Percentiles rank a stretch among this genome's conserved stretches.
phyloP scores from a whole-genome alignment of 768 basidiomycete genomes.

The Leccinum rimulosum region DNA sequence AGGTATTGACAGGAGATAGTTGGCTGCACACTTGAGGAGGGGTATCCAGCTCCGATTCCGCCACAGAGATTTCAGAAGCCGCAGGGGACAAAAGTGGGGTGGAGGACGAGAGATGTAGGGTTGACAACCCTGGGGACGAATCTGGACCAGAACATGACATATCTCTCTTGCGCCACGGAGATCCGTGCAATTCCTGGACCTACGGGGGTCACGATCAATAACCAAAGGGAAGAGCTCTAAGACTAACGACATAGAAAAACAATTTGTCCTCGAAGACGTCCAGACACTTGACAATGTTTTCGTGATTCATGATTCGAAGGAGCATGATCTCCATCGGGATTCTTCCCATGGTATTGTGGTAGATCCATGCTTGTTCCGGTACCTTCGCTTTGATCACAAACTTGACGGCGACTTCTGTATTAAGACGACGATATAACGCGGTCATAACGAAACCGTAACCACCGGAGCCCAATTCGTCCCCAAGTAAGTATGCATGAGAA shows the following conservation, averaged over 20 bases:
- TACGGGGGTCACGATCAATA: slow-evolving; percentile 29
- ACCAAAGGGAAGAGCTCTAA: background rate
- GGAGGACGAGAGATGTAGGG: slow-evolving; percentile 30
- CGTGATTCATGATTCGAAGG: slow-evolving; percentile 69
- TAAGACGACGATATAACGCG: slow-evolving; percentile 58
- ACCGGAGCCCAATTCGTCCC: slow-evolving; percentile 82
- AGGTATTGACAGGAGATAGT: slow-evolving; percentile 22
- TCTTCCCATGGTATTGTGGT: slow-evolving; percentile 56
- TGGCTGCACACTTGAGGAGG: slow-evolving; percentile 36
- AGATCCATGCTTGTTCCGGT: slow-evolving; percentile 50
- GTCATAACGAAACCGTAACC: slow-evolving; percentile 97
- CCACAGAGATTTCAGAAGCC: slow-evolving; percentile 45
- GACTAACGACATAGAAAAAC: slow-evolving; percentile 84
- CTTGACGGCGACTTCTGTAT: slow-evolving; percentile 85
- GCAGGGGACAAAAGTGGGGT: slow-evolving; percentile 60
- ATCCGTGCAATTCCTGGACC: slow-evolving; percentile 92
- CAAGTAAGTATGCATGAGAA: slow-evolving; percentile 55
- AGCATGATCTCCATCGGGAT: slow-evolving; percentile 83
- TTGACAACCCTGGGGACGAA: slow-evolving; percentile 27
- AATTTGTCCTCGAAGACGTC: slow-evolving; percentile 81
- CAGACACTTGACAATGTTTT: slow-evolving; percentile 78
- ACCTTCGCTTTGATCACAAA: slow-evolving; percentile 84
- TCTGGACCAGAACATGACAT: slow-evolving; percentile 28
- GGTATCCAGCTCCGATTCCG: slow-evolving; percentile 42
- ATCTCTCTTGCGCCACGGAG: slow-evolving; percentile 70